Base-by-base conservation (phyloP, 140 eudicot genomes). In the Cichorium intybus region DNA sequence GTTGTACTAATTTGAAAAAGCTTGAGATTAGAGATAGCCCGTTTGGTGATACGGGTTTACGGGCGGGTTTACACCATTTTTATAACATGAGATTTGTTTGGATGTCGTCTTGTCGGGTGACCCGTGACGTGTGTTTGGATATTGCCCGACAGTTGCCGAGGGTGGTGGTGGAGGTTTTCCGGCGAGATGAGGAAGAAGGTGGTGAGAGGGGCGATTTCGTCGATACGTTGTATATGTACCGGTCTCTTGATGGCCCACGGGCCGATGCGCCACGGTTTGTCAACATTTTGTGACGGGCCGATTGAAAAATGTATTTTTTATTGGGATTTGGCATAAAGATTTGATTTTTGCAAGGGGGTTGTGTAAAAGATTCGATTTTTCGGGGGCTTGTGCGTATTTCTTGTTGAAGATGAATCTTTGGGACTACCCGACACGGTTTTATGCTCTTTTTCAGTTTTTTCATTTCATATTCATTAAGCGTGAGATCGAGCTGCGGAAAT, bases 1-100 rank as follows among this genome's bases (percentile, higher is more conserved):
- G 96, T 11, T 88, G 96, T 75, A 65, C 84, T 7, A 88, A 69
- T 54, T 75, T 88, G 86, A 83, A 80, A 75, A 88, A 88, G 65
- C 90, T 88, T 4, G 96, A 88, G 82, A 86, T 88, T 60, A 72
- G 96, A 74, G 96, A 88, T 78, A 75, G 96, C 72, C 96, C 96
- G 0, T 88, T 88, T 80, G 96, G 96, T 5, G 96, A 88, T 60
- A 41, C 71, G 10, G 94, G 83, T 47, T 77, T 88, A 66, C 77
- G 22, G 21, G 56, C 96, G 7, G 96, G 96, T 67, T 64, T 88
- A 76, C 91, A 78, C 51, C 95, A 78, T 55, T 88, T 71, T 60
- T 83, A 88, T 75, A 85, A 85, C 49, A 88, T 88, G 96, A 82
- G 96, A 53, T 88, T 88, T 45, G 71, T 88, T 15, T 88, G 96